Evolutionary conservation across 179 eudicot genomes (phyloP).

Genomic region (Amaranthus tricolor): DNA sequence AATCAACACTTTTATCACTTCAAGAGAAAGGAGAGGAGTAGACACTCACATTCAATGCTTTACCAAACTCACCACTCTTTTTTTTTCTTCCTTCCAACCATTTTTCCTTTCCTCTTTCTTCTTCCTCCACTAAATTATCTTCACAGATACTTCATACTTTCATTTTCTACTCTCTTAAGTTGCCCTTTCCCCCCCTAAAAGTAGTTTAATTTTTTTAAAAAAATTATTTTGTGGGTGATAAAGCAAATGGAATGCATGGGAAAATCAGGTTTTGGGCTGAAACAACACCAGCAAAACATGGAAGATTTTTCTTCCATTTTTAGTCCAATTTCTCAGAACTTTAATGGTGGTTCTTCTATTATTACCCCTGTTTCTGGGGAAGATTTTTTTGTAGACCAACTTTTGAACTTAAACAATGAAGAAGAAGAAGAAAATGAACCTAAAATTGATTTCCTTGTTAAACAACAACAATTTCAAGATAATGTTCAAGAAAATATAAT

Average conservation of each 20-base stretch:
- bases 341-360: background rate
- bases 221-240: background rate
- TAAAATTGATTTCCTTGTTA: background rate
- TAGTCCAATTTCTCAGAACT: slow-evolving; percentile 32
- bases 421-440: slow-evolving; percentile 4
- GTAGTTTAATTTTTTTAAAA: background rate
- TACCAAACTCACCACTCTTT: slow-evolving; percentile 43
- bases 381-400: slow-evolving; percentile 67
- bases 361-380: slow-evolving; percentile 30
- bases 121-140: slow-evolving; percentile 27
- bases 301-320: slow-evolving; percentile 31
- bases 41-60: slow-evolving; percentile 54
- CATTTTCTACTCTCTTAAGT: background rate
- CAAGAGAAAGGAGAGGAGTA: slow-evolving; percentile 8
- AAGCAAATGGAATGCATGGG: background rate
- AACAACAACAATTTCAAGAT: background rate
- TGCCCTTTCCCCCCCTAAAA: background rate
- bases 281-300: slow-evolving; percentile 36
- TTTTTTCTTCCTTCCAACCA: slow-evolving; percentile 22
- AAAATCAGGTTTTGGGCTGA: background rate
- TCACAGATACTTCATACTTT: background rate
- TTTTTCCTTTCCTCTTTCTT: slow-evolving; percentile 20
- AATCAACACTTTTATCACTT: background rate
- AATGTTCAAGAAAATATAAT: background rate
- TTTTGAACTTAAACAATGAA: slow-evolving; percentile 50